Evolutionary conservation across 2,329 filamentous ascomycete genomes (phyloP), one percentile per base, ranked within the genome.

Genomic region (Pseudogymnoascus sp.): DNA sequence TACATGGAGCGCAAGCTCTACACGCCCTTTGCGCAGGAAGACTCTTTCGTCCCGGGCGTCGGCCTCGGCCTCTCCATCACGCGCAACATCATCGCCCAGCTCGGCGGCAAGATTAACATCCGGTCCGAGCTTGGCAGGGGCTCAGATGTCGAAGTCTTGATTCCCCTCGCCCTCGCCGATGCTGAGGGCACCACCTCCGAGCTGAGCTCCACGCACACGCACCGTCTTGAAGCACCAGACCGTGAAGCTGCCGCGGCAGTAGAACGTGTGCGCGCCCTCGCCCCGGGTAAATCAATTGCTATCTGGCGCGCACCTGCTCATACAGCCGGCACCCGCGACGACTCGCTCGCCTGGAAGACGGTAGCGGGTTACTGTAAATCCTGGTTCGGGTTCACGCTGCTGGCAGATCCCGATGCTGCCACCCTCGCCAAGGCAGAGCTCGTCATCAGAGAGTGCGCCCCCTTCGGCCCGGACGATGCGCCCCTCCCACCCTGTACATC

Each of bases 21-120:
- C 66, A 80, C 80, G 0, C 82, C 84, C 0, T 87, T 87, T 65
- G 74, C 78, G 0, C 85, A 88, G 65, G 85, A 88, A 67, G 80
- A 86, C 61, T 75, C 78, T 0, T 73, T 88, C 23, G 78, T 82
- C 1, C 80, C 81, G 84, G 68, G 86, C 0, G 83, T 83, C 2
- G 85, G 85, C 0, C 73, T 88, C 0, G 86, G 86, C 0, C 72
- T 89, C 29, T 84, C 82, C 5, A 85, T 89, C 11, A 85, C 89
- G 59, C 79, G 79, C 85, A 76, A 77, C 61, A 82, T 88, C 31
- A 81, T 87, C 11, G 79, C 81, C 49, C 80, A 83, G 31, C 75
- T 89, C 0, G 78, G 80, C 23, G 86, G 86, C 1, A 78, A 76
- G 6, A 83, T 89, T 37, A 78, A 83, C n/a, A 78, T 89, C 29